Base-by-base conservation (phyloP, 768 basidiomycete species). In the Russula abietina region DNA sequence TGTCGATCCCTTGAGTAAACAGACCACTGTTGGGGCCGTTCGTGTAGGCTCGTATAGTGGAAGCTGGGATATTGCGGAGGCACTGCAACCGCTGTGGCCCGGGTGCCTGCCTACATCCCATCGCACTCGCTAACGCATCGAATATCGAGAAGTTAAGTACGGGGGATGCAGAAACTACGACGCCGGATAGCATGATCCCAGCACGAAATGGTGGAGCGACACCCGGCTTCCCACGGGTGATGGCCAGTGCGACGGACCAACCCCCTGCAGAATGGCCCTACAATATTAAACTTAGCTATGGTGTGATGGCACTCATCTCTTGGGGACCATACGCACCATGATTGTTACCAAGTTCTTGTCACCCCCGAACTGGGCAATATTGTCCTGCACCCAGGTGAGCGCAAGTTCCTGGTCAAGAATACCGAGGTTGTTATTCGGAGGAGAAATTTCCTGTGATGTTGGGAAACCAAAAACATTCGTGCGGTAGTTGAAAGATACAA, bases 321-420 rank as follows among this genome's bases (percentile, higher is more conserved):
- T 8, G 32, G 70, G 38, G 26, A 71, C 61, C 0, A 22, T 12
- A 58, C 65, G 14, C 49, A 69, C 70, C 66, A 71, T 70, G 16
- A 73, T 67, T n/a, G 74, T 69, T 7, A 78, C 79, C 71, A 78
- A 76, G 10, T 30, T 67, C 28, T 74, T 75, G 62, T 81, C 82
- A 16, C 85, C 86, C 9, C 87, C 86, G 64, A 88, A 89, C 0
- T 70, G 69, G n/a, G 67, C 74, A 46, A 87, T 86, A 65, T 88
- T 81, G 26, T 76, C 71, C 66, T 86, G 82, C 0, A 88, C 79
- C 86, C 81, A 83, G 65, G 75, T 65, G 17, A 82, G 68, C 1
- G 80, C 81, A 4, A 69, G 51, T n/a, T 69, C 60, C 22, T 61
- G 60, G 19, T 61, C 60, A 14, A 61, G 54, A 3, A 60, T 24